Evolutionary conservation across 805 yeast species (phyloP).

Genomic region (Priceomyces melissophilus): DNA sequence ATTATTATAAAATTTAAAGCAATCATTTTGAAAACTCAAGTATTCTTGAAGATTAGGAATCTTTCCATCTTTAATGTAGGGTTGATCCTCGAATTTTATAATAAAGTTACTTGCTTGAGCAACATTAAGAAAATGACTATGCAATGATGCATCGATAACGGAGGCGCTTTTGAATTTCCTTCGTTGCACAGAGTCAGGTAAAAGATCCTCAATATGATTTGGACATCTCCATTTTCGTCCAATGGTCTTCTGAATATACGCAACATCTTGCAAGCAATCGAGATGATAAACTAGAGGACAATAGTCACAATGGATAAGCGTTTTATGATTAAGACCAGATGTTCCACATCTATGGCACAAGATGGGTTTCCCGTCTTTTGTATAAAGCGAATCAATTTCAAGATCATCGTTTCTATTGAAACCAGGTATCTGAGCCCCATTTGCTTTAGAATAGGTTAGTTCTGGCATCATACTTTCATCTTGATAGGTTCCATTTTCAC

Average conservation of each 20-base stretch:
- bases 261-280: slow-evolving; percentile 79
- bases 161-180: slow-evolving; percentile 52
- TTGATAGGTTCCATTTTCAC: slow-evolving; percentile 66
- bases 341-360: slow-evolving; percentile 74
- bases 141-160: slow-evolving; percentile 50
- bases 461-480: slow-evolving; percentile 41
- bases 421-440: slow-evolving; percentile 33
- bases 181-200: slow-evolving; percentile 32
- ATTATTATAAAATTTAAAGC: slow-evolving; percentile 10
- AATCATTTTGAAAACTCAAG: slow-evolving; percentile 26
- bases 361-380: slow-evolving; percentile 63
- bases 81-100: slow-evolving; percentile 34
- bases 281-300: slow-evolving; percentile 84
- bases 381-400: slow-evolving; percentile 63
- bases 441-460: slow-evolving; percentile 35
- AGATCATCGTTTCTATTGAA: slow-evolving; percentile 45
- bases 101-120: slow-evolving; percentile 27
- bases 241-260: slow-evolving; percentile 65
- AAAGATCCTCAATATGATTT: slow-evolving; percentile 60
- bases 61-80: slow-evolving; percentile 18
- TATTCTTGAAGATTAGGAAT: slow-evolving; percentile 27
- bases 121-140: slow-evolving; percentile 29
- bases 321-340: slow-evolving; percentile 58
- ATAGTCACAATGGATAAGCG: slow-evolving; percentile 74
- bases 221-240: slow-evolving; percentile 92